A percentile compares a stretch with the other conserved stretches of the same genome.
Evolutionary conservation across 495 filamentous ascomycete genomes (phyloP).

Genomic region (Penicillium simplicissimum): DNA sequence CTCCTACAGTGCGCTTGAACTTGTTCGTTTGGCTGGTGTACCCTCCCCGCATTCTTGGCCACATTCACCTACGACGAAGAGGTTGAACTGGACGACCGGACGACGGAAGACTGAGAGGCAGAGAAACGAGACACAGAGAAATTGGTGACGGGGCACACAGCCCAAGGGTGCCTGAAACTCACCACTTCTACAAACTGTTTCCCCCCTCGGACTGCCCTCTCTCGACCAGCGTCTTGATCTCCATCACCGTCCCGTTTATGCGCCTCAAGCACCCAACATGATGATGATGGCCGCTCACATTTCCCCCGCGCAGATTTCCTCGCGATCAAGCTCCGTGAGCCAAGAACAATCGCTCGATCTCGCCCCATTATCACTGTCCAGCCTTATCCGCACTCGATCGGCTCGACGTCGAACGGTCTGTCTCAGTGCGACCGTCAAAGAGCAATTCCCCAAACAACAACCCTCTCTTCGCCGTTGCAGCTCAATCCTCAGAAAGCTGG

Average conservation of each 20-base stretch:
- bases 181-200: background rate
- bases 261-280: constrained; percentile 12
- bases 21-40: background rate
- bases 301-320: constrained; percentile 30
- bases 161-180: background rate
- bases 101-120: background rate
- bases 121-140: background rate
- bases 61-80: background rate
- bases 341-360: constrained; percentile 24
- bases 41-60: constrained; percentile 4
- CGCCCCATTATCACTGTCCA: constrained; percentile 29
- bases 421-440: constrained; percentile 24
- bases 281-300: constrained; percentile 44
- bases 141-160: background rate
- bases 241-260: constrained; percentile 18
- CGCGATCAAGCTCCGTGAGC: constrained; percentile 30
- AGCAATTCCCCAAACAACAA: constrained; percentile 29
- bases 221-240: constrained; percentile 5
- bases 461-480: constrained; percentile 25
- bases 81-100: background rate
- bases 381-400: constrained; percentile 29
- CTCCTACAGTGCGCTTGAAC: background rate
- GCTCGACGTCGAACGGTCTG: constrained; percentile 25
- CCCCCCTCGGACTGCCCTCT: constrained; percentile 9
- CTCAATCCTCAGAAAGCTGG: constrained; percentile 45